Base-by-base conservation (phyloP, 176 grass and related monocot genomes). In the Eleusine coracana region DNA sequence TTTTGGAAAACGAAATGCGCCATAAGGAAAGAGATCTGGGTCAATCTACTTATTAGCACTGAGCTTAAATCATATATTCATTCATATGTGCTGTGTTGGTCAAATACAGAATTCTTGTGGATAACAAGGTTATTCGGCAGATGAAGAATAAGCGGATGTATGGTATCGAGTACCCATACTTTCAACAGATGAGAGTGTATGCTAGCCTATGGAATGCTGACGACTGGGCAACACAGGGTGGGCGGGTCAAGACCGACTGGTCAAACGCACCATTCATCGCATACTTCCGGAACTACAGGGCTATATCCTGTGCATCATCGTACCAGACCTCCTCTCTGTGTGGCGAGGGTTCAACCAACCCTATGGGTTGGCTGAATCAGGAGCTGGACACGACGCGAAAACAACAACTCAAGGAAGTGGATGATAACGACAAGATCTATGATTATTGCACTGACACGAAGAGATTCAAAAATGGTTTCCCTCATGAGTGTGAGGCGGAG, bases 211-310 rank as follows among this genome's bases (percentile, higher is more conserved):
- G 93, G 90, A 77, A 92, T 2, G 93, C 79, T 0, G 90, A 95
- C 0, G 80, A 83, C n/a, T 96, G 90, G 93, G 90, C 93, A 13
- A 96, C 93, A 1, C 81, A 74, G 49, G 93, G 93, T 4, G 93
- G 93, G 20, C 65, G 14, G 5, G 85, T 88, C 18, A 96, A 91
- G 74, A 91, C 90, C 0, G 90, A 96, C 52, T 96, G 93, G 93
- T 75, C 79, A 15, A 65, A 85, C 15, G 85, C 91, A 0, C 90
- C 93, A 16, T 93, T 96, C 80, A 82, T 40, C 0, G 93, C 91
- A 2, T 87, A 82, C 25, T 96, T 90, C 80, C 59, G 74, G 72
- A 92, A 96, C 68, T 96, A 85, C 83, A 93, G 58, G 28, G 73
- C 73, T 52, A 75, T 80, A 45, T 18, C 71, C 1, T 94, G 92